Percentiles rank a stretch among this genome's conserved stretches.
Conservation (phyloP, 768 basidiomycete genomes). For the Kwoniella sp. region DNA sequence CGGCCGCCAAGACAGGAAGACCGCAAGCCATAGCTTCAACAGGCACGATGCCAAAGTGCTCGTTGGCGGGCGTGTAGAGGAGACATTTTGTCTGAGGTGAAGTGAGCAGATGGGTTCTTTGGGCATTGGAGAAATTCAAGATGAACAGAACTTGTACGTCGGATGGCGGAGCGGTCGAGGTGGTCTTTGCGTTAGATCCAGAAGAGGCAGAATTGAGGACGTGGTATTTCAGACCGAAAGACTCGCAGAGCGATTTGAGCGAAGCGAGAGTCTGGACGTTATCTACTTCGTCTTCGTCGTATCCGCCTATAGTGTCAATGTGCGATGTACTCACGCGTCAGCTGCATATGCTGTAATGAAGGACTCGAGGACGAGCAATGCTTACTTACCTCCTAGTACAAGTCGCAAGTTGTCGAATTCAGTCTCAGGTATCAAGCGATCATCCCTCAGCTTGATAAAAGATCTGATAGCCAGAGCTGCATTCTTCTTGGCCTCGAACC, state of each 20-base stretch:
- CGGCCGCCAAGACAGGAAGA: conserved; percentile 83
- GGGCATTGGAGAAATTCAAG: conserved; percentile 83
- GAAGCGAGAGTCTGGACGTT: conserved; percentile 69
- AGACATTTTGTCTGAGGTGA: conserved; percentile 70
- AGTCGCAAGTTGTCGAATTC: conserved; percentile 63
- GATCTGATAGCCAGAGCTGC: conserved; percentile 75
- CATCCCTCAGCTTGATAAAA: conserved; percentile 64
- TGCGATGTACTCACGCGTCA: not conserved
- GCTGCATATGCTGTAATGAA: not conserved
- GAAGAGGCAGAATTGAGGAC: conserved; percentile 22
- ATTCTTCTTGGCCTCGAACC: conserved; percentile 96
- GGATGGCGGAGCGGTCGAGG: conserved; percentile 14
- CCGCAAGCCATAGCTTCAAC: conserved; percentile 93
- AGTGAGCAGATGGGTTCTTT: conserved; percentile 78
- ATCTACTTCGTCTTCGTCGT: conserved; percentile 82
- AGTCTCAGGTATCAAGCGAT: conserved; percentile 28
- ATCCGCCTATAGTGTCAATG: conserved; percentile 68
- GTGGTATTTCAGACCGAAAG: conserved; percentile 61
- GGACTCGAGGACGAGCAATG: not conserved
- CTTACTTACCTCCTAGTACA: conserved; percentile 70
- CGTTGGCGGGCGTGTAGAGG: conserved; percentile 90
- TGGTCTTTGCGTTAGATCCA: not conserved
- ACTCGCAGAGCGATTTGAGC: conserved; percentile 66
- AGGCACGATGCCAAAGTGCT: conserved; percentile 97
- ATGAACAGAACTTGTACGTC: conserved; percentile 74